Evolutionary conservation across 192 early-diverging fungal species (phyloP), one percentile per base, ranked within the genome.

Genomic region (Gamsiella multidivaricata): DNA sequence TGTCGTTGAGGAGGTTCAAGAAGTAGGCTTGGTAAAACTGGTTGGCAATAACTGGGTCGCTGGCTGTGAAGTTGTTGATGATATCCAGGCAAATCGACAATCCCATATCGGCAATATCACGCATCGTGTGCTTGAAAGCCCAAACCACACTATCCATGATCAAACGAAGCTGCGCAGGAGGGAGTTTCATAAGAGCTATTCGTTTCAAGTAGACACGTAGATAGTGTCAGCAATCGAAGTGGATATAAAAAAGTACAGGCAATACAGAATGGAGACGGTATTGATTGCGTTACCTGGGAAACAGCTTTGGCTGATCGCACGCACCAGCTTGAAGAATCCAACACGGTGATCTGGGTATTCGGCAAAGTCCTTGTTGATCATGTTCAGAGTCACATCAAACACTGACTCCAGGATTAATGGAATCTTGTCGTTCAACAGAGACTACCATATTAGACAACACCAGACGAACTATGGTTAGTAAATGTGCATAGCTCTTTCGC

Each of bases 321-420:
- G 90, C 58, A 99, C 80, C 64, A 99, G 83, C 71, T 92, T 93
- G 80, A 95, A 99, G 80, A 99, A 97, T 11, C 92, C 94, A 67
- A 92, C 87, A 59, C 98, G 93, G 83, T 98, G 96, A 82, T 99
- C 97, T 18, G 98, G 98, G 82, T 91, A 97, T 72, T 97, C 96
- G 25, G 94, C 88, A 86, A 98, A 97, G 85, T 99, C 94, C 82
- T 97, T 97, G 88, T 95, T 98, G 82, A 99, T 99, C 98, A 99
- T 99, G 84, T 93, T 93, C 78, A 99, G 82, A 0, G 98, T 99
- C 72, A 92, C 92, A 80, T 96, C 96, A 69, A 99, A 99, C 50
- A 97, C 93, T 2, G 93, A 93, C 61, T 96, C 94, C 49, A 99
- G 85, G 69, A 99, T 94, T 34, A 85, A 72, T 15, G 91, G 90